phyloP scores from a whole-genome alignment of 169 alveolate species.

The Cryptosporidium canis region DNA sequence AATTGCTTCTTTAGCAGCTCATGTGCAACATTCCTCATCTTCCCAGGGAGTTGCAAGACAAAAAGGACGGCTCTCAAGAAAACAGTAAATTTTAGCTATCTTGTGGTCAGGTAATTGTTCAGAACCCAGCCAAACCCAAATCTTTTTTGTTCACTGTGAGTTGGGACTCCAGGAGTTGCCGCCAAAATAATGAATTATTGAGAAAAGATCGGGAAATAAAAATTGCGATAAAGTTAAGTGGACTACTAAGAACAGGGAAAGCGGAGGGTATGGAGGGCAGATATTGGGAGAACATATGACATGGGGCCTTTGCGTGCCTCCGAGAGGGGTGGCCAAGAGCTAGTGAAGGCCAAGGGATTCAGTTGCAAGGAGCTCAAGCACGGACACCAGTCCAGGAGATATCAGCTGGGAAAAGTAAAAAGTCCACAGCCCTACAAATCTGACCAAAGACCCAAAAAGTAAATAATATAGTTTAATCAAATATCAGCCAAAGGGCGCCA shows the following conservation, averaged over 20 bases:
- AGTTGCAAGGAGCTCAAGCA: too few relatives aligned
- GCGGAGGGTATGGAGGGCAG: too few relatives aligned
- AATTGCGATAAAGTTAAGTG: background rate
- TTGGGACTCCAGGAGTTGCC: background rate
- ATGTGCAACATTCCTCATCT: conserved; percentile 81
- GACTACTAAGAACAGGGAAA: background rate
- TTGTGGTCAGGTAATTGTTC: background rate
- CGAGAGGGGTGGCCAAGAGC: too few relatives aligned
- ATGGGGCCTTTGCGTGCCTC: too few relatives aligned
- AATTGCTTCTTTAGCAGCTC: conserved; percentile 84
- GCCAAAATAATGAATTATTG: background rate
- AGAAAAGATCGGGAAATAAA: background rate
- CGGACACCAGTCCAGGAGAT: too few relatives aligned
- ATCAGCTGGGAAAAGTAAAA: too few relatives aligned
- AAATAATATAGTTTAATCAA: too few relatives aligned
- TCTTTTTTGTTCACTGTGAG: background rate
- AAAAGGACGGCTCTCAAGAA: conserved; percentile 7
- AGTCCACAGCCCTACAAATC: too few relatives aligned
- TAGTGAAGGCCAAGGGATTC: too few relatives aligned
- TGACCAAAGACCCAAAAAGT: too few relatives aligned
- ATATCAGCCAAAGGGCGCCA: too few relatives aligned
- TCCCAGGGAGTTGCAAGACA: conserved; percentile 13
- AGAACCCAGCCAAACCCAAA: background rate
- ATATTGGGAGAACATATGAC: too few relatives aligned
- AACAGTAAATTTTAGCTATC: background rate